Conservation (phyloP, 108 stramenopile genomes). For the Conticribra weissflogii region DNA sequence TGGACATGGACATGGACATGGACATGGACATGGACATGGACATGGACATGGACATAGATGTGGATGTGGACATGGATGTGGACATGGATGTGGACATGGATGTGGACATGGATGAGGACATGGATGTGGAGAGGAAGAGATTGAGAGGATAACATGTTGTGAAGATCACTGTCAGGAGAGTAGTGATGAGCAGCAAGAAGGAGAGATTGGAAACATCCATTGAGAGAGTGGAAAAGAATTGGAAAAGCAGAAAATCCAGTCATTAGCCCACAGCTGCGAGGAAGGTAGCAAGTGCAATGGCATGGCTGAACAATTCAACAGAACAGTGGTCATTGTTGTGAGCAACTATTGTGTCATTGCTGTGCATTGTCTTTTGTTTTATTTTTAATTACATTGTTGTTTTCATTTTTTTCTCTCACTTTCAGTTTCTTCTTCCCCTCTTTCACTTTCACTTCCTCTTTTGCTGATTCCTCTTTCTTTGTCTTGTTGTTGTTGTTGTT, state of each 20-base stretch:
- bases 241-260: conserved; percentile 26
- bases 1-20: no score
- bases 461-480: not conserved
- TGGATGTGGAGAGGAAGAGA: conserved; percentile 22
- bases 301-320: conserved; percentile 44
- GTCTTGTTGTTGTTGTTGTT: conserved; percentile 11
- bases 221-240: conserved; percentile 33
- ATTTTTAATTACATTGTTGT: no score
- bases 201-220: conserved; percentile 43
- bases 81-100: no score
- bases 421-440: no score
- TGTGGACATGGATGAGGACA: no score
- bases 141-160: conserved; percentile 53
- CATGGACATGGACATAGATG: no score
- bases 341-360: no score
- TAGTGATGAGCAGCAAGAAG: conserved; percentile 62
- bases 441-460: not conserved
- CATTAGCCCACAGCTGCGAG: conserved; percentile 36
- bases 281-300: conserved; percentile 54
- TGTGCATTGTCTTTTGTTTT: not conserved
- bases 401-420: no score
- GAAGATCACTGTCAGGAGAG: conserved; percentile 64
- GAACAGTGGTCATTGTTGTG: conserved; percentile 15
- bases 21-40: no score
- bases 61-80: no score